Evolutionary conservation across 1,284 basidiomycete genomes (phyloP).

Genomic region (Irpex lacteus): DNA sequence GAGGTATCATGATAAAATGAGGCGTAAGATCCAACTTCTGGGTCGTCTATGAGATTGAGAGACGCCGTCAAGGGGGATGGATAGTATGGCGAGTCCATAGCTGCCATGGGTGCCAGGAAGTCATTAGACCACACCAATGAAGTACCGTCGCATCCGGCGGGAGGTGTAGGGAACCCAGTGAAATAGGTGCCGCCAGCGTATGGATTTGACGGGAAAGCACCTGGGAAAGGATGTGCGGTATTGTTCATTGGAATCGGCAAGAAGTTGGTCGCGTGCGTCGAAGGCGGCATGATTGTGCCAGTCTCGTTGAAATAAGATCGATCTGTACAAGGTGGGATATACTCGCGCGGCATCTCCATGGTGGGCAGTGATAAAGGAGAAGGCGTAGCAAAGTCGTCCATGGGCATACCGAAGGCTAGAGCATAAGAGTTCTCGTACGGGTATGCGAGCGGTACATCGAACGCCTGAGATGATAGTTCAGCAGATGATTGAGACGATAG

Average conservation of each 20-base stretch:
- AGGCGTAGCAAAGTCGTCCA: not conserved
- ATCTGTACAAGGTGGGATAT: not conserved
- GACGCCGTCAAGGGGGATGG: not conserved
- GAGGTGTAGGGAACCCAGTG: not conserved
- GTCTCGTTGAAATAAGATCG: not conserved
- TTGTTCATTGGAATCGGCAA: not conserved
- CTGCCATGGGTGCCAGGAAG: not conserved
- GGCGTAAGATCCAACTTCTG: not conserved
- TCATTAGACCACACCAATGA: not conserved
- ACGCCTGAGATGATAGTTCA: not conserved
- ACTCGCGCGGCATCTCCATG: not conserved
- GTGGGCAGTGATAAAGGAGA: not conserved
- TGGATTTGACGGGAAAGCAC: not conserved
- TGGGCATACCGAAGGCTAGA: not conserved
- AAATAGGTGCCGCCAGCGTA: not conserved
- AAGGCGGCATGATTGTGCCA: not conserved
- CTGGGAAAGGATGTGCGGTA: not conserved
- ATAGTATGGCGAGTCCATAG: not conserved
- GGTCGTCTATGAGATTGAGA: not conserved
- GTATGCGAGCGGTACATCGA: not conserved
- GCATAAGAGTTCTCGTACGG: not conserved
- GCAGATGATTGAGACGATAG: not conserved
- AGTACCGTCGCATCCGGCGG: not conserved
- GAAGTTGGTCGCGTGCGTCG: not conserved
- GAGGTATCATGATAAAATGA: too few relatives aligned